Evolutionary conservation across 352 stramenopile genomes (phyloP), one percentile per base, ranked within the genome.

Genomic region (Phytophthora multivora): DNA sequence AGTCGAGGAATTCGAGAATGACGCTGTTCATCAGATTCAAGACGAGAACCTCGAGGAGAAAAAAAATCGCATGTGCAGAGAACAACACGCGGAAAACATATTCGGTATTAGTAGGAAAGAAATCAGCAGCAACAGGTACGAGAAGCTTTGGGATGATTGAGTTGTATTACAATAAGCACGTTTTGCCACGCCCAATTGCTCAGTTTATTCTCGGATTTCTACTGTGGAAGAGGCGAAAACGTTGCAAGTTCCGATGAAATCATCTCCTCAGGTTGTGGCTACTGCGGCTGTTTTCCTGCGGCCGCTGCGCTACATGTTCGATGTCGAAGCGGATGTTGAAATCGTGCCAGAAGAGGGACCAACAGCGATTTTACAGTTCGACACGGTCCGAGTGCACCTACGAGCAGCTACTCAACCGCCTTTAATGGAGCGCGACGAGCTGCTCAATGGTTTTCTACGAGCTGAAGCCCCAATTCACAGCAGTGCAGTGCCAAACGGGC

Each of bases 221-320:
- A 10, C 26, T 31, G n/a, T 31, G 26, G 26, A 31, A 30, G 25
- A 48, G 9, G 13, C 30, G 40, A 49, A 58, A 15, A 39, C 23
- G 28, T 13, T 33, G 28, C 28, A 12, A 33, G 5, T 8, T 33
- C 28, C 28, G 2, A 51, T 52, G 4, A 19, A 67, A 47, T 40
- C 40, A 21, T 43, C 51, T 7, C 8, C 41, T 49, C 45, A 36
- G 12, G 64, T 85, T 38, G 40, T 86, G 0, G 78, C 73, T n/a
- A 69, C 55, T 0, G 69, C 71, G 0, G 68, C 63, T 35, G 61
- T 90, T 19, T 82, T 84, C 33, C 60, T 86, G 13, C 71, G 78
- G 4, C 80, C 80, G 15, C 59, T 90, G 36, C 78, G 80, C 12
- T 88, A 77, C 39, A 61, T 89, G 51, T 86, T 90, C 28, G 80